phyloP scores from a whole-genome alignment of 2,329 filamentous ascomycete genomes.

The Microdochium paspali region DNA sequence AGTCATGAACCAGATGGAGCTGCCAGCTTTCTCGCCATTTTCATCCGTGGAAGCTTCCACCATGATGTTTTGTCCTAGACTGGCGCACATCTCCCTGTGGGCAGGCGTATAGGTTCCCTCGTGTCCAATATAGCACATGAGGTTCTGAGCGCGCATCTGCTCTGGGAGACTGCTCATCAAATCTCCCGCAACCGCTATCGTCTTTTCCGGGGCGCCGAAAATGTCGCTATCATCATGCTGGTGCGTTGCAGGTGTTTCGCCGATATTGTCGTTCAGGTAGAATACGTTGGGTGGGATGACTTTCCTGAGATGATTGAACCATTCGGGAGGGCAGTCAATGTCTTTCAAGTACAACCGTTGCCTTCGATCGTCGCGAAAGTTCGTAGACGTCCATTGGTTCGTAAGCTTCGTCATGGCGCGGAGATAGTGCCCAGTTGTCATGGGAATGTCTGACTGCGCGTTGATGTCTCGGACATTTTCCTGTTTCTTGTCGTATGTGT shows the following conservation, averaged over 20 bases:
- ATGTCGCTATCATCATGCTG: slow-evolving; percentile 26
- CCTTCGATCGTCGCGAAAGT: slow-evolving; percentile 67
- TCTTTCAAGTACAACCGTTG: slow-evolving; percentile 95
- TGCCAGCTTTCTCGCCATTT: slow-evolving; percentile 71
- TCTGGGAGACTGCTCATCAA: slow-evolving; percentile 86
- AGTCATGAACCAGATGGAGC: slow-evolving; percentile 98
- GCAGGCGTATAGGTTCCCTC: slow-evolving; percentile 95
- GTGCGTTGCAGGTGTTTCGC: slow-evolving; percentile 7
- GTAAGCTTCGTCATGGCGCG: slow-evolving; percentile 77
- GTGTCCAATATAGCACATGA: slow-evolving; percentile 98
- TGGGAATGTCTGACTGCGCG: slow-evolving; percentile 62
- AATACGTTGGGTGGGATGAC: slow-evolving; percentile 75
- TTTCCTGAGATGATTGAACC: slow-evolving; percentile 70
- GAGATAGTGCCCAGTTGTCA: slow-evolving; percentile 85
- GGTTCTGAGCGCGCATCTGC: slow-evolving; percentile 85
- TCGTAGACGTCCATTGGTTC: slow-evolving; percentile 67
- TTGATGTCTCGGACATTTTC: slow-evolving; percentile 79
- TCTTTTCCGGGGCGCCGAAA: slow-evolving; percentile 38
- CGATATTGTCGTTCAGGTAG: slow-evolving; percentile 79
- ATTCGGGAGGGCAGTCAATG: slow-evolving; percentile 85
- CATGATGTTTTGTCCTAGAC: slow-evolving; percentile 96
- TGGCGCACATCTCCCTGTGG: slow-evolving; percentile 96
- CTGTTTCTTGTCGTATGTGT: slow-evolving; percentile 69
- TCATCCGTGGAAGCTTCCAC: slow-evolving; percentile 73
- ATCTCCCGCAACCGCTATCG: slow-evolving; percentile 69